A percentile compares a stretch with the other conserved stretches of the same genome.
These are phyloP conservation scores for Pulicaria dysenterica DNA, from an alignment of 129 eudicot species.

Conservation along the genomic window DNA sequence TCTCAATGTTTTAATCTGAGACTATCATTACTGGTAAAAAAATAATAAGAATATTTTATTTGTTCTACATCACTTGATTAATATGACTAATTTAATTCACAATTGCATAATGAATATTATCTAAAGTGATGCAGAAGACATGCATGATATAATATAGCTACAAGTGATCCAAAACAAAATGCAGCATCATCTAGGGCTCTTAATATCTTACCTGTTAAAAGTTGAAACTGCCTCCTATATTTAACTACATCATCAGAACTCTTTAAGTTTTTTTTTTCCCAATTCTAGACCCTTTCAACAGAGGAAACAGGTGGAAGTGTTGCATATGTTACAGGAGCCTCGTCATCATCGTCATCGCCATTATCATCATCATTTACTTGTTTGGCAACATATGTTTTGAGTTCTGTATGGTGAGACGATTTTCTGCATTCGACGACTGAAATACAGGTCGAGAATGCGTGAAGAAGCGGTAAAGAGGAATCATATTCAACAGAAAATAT, in stretches of 20 bases:
- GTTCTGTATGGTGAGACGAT: constrained; percentile 40
- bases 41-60: too few relatives aligned
- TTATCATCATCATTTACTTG: constrained; percentile 29
- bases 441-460: constrained; percentile 71
- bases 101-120: neutral
- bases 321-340: constrained; percentile 38
- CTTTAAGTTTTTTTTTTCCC: neutral
- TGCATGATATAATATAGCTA: constrained; percentile 7
- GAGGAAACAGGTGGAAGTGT: constrained; percentile 39
- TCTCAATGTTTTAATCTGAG: too few relatives aligned
- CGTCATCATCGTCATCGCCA: constrained; percentile 14
- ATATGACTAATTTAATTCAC: constrained; percentile 1
- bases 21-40: too few relatives aligned
- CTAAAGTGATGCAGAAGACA: constrained; percentile 1
- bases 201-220: constrained; percentile 7
- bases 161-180: constrained; percentile 4
- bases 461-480: constrained; percentile 57
- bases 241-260: constrained; percentile 6
- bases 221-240: constrained; percentile 17
- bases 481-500: constrained; percentile 66
- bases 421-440: constrained; percentile 55
- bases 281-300: constrained; percentile 32
- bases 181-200: constrained; percentile 15
- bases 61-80: too few relatives aligned
- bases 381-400: constrained; percentile 24